Base-by-base conservation (phyloP, 2,329 filamentous ascomycete genomes). In the Gliomastix tumulicola region DNA sequence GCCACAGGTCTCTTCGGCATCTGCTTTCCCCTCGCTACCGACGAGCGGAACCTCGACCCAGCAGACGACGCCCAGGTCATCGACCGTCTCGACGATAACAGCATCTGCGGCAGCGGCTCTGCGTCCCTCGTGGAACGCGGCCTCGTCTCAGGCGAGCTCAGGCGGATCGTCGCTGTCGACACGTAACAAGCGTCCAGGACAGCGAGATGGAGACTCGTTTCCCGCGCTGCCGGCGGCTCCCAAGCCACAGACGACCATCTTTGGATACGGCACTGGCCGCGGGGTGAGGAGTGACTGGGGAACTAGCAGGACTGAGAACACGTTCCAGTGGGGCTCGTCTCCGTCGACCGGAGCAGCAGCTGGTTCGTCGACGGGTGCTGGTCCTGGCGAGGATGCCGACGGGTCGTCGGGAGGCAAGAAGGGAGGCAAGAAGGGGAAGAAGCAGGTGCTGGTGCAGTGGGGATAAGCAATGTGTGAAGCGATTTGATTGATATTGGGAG, bases 191-290 rank as follows among this genome's bases (percentile, higher is more conserved):
- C 49, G 15, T 32, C 43, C 36, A 32, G 41, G 36, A n/a, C 27
- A 31, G 18, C 28, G 51, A 21, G 59, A 56, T 32, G 61, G 63
- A 31, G 82, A 89, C 43, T 78, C 80, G 0, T 96, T 96, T 60
- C 90, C 89, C 0, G 82, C 88, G 2, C 70, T 96, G 2, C 89
- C 89, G 0, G 71, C 79, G 0, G 88, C 88, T 2, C 74, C 84
- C 1, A 96, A 81, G 50, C 74, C 75, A 4, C 65, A 66, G 30
- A 78, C 74, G 2, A 77, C 74, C 1, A 76, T 81, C 31, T 79
- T 79, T 37, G 75, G 75, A 4, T 79, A 80, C 46, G 76, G 76
- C 3, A 57, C 62, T 5, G 63, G 76, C 5, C 55, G 62, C 5
- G 56, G 66, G 21, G 75, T 82, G 13, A 63, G 74, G 32, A 58